phyloP scores from a whole-genome alignment of 306 rosid species.

The Cicer cuneatum region DNA sequence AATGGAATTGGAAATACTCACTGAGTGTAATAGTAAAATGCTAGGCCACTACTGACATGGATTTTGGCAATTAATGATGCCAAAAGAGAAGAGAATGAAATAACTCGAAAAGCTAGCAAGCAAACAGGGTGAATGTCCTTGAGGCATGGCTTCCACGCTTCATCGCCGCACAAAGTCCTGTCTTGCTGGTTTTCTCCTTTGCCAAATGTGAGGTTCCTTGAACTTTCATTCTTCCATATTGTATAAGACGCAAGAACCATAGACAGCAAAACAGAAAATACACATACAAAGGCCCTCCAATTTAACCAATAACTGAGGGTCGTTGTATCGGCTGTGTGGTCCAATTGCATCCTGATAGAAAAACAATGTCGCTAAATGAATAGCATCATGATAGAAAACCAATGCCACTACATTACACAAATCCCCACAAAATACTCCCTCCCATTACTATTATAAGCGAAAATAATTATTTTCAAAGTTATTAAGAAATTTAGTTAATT shows the following conservation, averaged over 20 bases:
- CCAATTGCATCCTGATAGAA: slow-evolving; percentile 62
- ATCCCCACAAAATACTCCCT: neutral
- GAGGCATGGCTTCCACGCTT: slow-evolving; percentile 82
- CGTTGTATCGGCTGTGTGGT: slow-evolving; percentile 52
- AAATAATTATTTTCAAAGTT: too few species aligned
- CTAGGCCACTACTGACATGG: slow-evolving; percentile 46
- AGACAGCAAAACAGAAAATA: slow-evolving; percentile 61
- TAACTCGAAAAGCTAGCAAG: slow-evolving; percentile 65
- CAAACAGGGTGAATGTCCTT: slow-evolving; percentile 67
- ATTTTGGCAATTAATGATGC: slow-evolving; percentile 55
- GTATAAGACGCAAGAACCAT: slow-evolving; percentile 47
- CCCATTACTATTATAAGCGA: too few species aligned
- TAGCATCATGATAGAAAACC: neutral
- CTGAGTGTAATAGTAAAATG: slow-evolving; percentile 77
- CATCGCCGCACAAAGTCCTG: slow-evolving; percentile 45
- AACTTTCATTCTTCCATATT: slow-evolving; percentile 59
- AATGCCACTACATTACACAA: neutral
- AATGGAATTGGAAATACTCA: slow-evolving; percentile 53
- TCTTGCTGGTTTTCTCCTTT: slow-evolving; percentile 55
- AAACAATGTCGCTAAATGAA: slow-evolving; percentile 35
- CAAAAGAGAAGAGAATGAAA: slow-evolving; percentile 61
- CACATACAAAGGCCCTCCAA: slow-evolving; percentile 72
- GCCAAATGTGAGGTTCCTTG: slow-evolving; percentile 41
- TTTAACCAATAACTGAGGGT: slow-evolving; percentile 73
- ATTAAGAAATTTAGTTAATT: too few species aligned